phyloP scores from a whole-genome alignment of 192 early-diverging fungal genomes.

The Funneliformis mosseae region DNA sequence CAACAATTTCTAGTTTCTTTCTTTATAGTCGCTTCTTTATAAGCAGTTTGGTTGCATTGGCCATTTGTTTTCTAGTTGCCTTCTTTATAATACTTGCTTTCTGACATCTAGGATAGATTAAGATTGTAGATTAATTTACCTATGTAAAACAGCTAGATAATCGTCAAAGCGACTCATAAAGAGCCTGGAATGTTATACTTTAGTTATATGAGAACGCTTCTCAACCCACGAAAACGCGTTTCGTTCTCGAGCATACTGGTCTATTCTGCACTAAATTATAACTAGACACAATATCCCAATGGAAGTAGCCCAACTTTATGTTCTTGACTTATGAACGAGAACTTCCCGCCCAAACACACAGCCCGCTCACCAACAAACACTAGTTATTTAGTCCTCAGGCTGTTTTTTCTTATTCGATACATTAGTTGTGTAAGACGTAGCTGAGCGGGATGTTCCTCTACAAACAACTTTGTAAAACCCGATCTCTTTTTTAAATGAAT shows the following conservation, averaged over 20 bases:
- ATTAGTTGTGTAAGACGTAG: constrained; percentile 8
- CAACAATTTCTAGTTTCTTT: constrained; percentile 13
- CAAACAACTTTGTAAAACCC: background rate
- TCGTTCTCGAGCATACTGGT: background rate
- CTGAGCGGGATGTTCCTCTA: constrained; percentile 9
- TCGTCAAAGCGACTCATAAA: background rate
- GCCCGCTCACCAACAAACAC: constrained; percentile 13
- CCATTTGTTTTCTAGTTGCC: background rate
- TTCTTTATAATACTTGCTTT: background rate
- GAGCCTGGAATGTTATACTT: background rate
- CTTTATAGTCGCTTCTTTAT: background rate
- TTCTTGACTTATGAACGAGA: background rate
- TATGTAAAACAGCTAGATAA: background rate
- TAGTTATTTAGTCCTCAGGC: too few species aligned
- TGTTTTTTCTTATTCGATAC: background rate
- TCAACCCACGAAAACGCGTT: background rate
- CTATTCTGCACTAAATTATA: background rate
- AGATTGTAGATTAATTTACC: background rate
- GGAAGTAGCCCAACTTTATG: background rate
- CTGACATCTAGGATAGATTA: background rate
- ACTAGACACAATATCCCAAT: background rate
- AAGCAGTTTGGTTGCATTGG: constrained; percentile 2
- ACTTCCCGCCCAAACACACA: constrained; percentile 3
- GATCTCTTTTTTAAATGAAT: constrained; percentile 19
- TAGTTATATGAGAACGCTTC: background rate